Evolutionary conservation across 352 stramenopile species (phyloP), one percentile per base, ranked within the genome.

Genomic region (Pythium sp.): DNA sequence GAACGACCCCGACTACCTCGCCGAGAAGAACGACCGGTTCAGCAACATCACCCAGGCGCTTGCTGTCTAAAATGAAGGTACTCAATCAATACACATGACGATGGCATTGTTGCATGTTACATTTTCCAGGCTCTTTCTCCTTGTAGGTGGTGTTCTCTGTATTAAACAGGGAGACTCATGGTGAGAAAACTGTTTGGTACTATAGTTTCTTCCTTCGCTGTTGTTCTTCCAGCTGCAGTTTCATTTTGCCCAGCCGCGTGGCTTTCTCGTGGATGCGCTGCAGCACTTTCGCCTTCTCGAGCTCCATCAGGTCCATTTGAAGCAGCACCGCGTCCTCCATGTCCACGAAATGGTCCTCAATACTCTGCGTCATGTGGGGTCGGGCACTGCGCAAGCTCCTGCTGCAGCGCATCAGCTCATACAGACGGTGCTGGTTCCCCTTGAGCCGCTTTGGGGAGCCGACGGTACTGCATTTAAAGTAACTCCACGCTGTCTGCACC

Each of bases 1-100:
- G 8, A 80, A 71, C 34, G 82, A 93, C 36, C 73, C 75, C 9
- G 82, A 93, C 68, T 93, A 80, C 70, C 47, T 75, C 12, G 73
- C 67, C 7, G 70, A 72, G n/a, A 76, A 83, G 26, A 30, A 14
- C 18, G 30, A 34, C 2, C 82, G 84, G 18, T 91, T 89, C 30
- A 55, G 57, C 62, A 88, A 91, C 64, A 90, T 93, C 54, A 76
- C 72, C 22, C 62, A 78, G 56, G 77, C 72, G 24, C 71, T 92
- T n/a, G 64, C 61, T 14, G 74, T 81, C 28, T 87, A 82, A 76
- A 6, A 28, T 41, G 6, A 38, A 36, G 53, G 14, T 32, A 24
- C 3, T 5, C 7, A 15, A 34, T 24, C 54, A 56, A n/a, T 47
- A 20, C 12, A 20, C 38, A 47, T 47, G 38, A 47, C 38, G 38